These are phyloP conservation scores for Nannochloropsis salina DNA, from an alignment of 108 stramenopile species.

Conservation along the genomic window DNA sequence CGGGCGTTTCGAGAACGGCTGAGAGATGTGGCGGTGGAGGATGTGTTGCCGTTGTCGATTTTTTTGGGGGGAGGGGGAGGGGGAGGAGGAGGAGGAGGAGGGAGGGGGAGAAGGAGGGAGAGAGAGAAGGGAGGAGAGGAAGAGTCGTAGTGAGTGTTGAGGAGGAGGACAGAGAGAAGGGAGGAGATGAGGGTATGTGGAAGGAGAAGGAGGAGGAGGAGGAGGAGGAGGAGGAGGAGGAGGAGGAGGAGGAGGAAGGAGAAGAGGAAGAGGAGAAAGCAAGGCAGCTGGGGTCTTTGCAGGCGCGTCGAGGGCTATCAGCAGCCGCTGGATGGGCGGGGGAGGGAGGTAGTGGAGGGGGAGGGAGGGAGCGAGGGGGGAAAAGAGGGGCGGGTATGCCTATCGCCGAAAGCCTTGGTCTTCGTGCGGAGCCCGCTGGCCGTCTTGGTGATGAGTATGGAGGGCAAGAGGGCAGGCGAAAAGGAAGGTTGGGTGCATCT, in stretches of 20 bases:
- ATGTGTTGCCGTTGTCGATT: not conserved
- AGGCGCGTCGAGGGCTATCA: not conserved
- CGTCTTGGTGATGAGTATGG: not conserved
- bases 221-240: not conserved
- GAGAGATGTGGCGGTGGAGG: not conserved
- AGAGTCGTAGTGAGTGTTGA: no score
- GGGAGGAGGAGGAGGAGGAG: conserved; percentile 5
- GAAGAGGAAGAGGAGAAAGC: not conserved
- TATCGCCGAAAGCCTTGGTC: not conserved
- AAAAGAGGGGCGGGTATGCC: not conserved
- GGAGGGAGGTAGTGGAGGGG: no score
- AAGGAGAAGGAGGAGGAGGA: conserved; percentile 1
- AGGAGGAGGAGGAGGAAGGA: not conserved
- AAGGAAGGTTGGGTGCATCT: not conserved
- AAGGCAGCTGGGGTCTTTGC: not conserved
- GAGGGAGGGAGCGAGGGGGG: not conserved
- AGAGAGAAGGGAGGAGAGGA: not conserved
- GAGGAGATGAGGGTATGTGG: not conserved
- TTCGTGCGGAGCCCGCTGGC: not conserved
- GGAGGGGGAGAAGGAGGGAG: conserved; percentile 19
- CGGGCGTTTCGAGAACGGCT: not conserved
- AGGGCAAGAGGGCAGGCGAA: not conserved
- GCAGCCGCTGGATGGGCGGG: not conserved
- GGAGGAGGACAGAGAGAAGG: not conserved
- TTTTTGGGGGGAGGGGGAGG: not conserved